These are phyloP conservation scores for Pyrenochaeta sp. DNA, from an alignment of 2,329 filamentous ascomycete species.

Conservation along the genomic window DNA sequence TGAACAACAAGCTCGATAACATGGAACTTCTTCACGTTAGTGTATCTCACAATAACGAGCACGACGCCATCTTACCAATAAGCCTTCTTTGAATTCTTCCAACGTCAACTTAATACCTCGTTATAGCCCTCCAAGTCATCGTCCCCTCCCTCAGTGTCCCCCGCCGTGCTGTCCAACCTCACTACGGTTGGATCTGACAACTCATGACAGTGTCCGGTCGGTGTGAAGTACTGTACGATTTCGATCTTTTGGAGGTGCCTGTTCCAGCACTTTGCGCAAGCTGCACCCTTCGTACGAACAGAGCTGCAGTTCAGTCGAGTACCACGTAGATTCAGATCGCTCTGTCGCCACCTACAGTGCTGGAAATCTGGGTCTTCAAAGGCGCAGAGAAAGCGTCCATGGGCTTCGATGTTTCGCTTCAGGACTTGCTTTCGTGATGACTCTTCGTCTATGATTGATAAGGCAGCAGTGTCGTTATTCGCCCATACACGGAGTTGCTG, in stretches of 20 bases:
- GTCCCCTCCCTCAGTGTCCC: slow-evolving; percentile 24
- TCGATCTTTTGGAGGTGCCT: slow-evolving; percentile 31
- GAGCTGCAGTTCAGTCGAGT: slow-evolving; percentile 27
- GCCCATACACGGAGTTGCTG: slow-evolving; percentile 33
- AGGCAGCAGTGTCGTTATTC: slow-evolving; percentile 20
- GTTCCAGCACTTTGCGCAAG: slow-evolving; percentile 37
- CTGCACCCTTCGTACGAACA: slow-evolving; percentile 31
- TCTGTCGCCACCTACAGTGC: slow-evolving; percentile 34
- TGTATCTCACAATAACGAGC: background rate
- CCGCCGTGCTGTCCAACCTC: slow-evolving; percentile 24
- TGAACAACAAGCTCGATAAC: slow-evolving; percentile 4
- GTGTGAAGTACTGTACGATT: slow-evolving; percentile 37
- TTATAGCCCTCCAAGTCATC: slow-evolving; percentile 39
- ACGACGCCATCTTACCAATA: background rate
- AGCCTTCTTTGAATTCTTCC: background rate
- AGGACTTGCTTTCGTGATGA: slow-evolving; percentile 24
- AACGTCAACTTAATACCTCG: slow-evolving; percentile 15
- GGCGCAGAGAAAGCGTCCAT: slow-evolving; percentile 31
- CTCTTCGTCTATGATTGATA: slow-evolving; percentile 28
- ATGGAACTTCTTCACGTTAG: slow-evolving; percentile 6
- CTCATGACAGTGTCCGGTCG: slow-evolving; percentile 40
- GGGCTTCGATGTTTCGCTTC: slow-evolving; percentile 35
- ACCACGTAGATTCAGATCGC: slow-evolving; percentile 36
- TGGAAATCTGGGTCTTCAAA: slow-evolving; percentile 40
- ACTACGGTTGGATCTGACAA: slow-evolving; percentile 30